Percentiles rank a stretch among this genome's conserved stretches.
Conservation (phyloP, 352 stramenopile species). For the Phytopythium kandeliae region DNA sequence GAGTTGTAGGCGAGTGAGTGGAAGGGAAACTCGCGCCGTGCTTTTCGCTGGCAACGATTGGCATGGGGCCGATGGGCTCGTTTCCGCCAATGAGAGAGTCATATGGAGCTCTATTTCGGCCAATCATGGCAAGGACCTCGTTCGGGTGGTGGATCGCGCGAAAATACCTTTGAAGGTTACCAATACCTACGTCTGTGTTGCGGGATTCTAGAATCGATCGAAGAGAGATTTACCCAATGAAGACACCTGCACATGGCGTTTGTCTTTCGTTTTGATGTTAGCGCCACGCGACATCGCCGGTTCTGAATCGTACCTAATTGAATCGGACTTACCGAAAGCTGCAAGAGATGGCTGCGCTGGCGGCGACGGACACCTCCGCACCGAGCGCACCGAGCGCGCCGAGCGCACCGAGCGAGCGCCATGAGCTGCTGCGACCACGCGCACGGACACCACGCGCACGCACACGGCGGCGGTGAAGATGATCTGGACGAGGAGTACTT, state of each 20-base stretch:
- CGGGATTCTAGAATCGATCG: neutral
- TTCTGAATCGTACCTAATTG: slow-evolving; percentile 2
- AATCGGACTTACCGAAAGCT: neutral
- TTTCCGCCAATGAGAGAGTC: neutral
- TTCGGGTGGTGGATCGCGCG: neutral
- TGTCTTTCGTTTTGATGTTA: neutral
- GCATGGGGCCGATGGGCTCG: neutral
- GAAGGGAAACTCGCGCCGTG: neutral
- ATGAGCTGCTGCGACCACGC: slow-evolving; percentile 5
- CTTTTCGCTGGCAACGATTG: slow-evolving; percentile 6
- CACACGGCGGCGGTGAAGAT: slow-evolving; percentile 16
- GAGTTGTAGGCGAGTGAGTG: neutral
- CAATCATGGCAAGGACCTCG: neutral
- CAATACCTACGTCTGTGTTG: neutral
- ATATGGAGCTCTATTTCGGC: neutral
- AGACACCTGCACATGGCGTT: neutral
- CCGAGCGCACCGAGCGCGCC: too few species aligned
- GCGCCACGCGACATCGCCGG: neutral
- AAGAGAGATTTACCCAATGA: neutral
- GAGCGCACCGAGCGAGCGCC: neutral
- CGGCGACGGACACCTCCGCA: too few species aligned
- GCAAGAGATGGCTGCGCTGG: too few species aligned
- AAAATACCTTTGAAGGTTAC: neutral
- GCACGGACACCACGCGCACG: slow-evolving; percentile 19
- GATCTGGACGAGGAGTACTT: slow-evolving; percentile 22